Evolutionary conservation across 352 stramenopile genomes (phyloP).

Genomic region (Pythium rhizo-oryzae): DNA sequence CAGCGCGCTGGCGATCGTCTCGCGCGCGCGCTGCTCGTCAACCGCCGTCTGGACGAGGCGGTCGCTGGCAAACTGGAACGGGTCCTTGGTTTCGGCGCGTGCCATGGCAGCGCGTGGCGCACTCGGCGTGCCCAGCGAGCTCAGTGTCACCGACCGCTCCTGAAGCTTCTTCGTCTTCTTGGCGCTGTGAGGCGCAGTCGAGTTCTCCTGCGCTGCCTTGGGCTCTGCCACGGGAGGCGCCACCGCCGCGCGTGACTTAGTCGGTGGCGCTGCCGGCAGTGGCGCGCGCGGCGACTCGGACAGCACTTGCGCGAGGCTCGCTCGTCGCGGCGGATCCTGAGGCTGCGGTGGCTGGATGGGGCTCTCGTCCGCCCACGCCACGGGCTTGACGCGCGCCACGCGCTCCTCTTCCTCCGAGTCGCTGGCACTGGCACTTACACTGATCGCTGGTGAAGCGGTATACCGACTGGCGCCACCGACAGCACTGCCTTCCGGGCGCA

Average conservation of each 20-base stretch:
- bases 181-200: not conserved
- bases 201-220: not conserved
- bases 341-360: not conserved
- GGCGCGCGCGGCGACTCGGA: not conserved
- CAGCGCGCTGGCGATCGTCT: slow-evolving; percentile 30
- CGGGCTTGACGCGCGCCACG: not conserved
- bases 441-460: too few relatives aligned
- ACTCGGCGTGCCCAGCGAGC: not conserved
- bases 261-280: not conserved
- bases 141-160: slow-evolving; percentile 14
- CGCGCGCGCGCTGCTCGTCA: slow-evolving; percentile 18
- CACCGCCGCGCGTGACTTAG: not conserved
- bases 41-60: not conserved
- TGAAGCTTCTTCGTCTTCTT: slow-evolving; percentile 21
- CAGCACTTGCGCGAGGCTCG: not conserved
- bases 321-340: not conserved
- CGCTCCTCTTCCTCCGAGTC: slow-evolving; percentile 1
- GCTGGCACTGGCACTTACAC: not conserved
- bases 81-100: slow-evolving; percentile 3
- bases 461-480: not conserved
- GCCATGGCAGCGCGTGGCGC: not conserved
- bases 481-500: slow-evolving; percentile 28
- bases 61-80: not conserved
- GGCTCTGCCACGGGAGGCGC: not conserved
- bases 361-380: not conserved